A percentile compares a stretch with the other conserved stretches of the same genome.
phyloP scores from a whole-genome alignment of 2,329 filamentous ascomycete genomes.

The Penicillium sp. region DNA sequence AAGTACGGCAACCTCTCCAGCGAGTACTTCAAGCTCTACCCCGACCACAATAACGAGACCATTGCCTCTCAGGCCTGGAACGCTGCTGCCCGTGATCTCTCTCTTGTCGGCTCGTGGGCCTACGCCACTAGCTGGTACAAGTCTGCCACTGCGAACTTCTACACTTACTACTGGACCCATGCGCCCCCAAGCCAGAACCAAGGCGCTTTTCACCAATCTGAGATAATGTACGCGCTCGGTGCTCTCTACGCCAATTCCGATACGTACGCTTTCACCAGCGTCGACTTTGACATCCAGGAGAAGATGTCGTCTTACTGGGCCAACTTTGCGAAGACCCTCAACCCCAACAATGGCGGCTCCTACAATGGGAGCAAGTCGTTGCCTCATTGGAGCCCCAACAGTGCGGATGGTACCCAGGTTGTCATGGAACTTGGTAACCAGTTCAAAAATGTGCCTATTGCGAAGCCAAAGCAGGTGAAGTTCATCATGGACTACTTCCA shows the following conservation, averaged over 20 bases:
- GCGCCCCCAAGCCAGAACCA: slow-evolving; percentile 36
- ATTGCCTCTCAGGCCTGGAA: slow-evolving; percentile 26
- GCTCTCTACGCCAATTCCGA: slow-evolving; percentile 35
- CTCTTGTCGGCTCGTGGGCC: slow-evolving; percentile 26
- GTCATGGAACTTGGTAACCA: slow-evolving; percentile 25
- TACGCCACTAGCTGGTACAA: slow-evolving; percentile 31
- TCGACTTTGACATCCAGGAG: slow-evolving; percentile 31
- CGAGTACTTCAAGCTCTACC: slow-evolving; percentile 31
- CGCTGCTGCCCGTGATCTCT: slow-evolving; percentile 27
- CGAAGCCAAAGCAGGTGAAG: slow-evolving; percentile 17
- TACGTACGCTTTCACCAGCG: slow-evolving; percentile 23
- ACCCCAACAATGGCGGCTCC: slow-evolving; percentile 26
- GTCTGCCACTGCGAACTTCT: slow-evolving; percentile 27
- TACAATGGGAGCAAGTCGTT: slow-evolving; percentile 20
- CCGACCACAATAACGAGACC: slow-evolving; percentile 20
- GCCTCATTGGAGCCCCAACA: slow-evolving; percentile 21
- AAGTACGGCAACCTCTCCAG: slow-evolving; percentile 30
- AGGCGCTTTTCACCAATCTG: slow-evolving; percentile 40
- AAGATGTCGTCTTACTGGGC: slow-evolving; percentile 37
- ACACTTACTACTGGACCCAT: slow-evolving; percentile 40
- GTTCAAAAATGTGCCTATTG: slow-evolving; percentile 22
- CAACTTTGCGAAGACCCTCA: slow-evolving; percentile 34
- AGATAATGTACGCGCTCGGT: slow-evolving; percentile 42
- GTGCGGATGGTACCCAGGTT: slow-evolving; percentile 19
- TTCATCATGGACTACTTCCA: slow-evolving; percentile 26